Evolutionary conservation across 148 eudicot species (phyloP).

Genomic region (Rhododendron henanense): DNA sequence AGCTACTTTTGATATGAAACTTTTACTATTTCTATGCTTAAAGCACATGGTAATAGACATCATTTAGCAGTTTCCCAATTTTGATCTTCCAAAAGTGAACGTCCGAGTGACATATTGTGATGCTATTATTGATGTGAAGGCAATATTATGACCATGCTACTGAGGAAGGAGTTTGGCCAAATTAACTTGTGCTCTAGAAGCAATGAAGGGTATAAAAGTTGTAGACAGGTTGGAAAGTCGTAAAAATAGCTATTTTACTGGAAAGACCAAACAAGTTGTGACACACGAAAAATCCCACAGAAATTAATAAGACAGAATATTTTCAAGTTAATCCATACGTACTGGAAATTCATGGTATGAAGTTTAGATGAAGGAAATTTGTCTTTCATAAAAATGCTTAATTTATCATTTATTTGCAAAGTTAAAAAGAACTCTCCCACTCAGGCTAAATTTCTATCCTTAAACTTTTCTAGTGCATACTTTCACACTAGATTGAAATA

Average conservation of each 20-base stretch:
- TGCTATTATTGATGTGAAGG: neutral
- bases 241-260: neutral
- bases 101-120: neutral
- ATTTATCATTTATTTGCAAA: neutral
- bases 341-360: neutral
- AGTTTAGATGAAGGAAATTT: neutral
- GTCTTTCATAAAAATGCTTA: neutral
- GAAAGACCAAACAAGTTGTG: neutral
- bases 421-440: neutral
- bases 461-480: neutral
- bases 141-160: neutral
- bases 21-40: neutral
- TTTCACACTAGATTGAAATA: neutral
- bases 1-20: neutral
- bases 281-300: neutral
- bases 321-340: neutral
- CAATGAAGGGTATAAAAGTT: neutral
- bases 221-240: neutral
- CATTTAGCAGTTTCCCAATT: neutral
- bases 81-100: neutral
- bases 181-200: neutral
- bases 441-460: neutral
- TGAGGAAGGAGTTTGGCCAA: neutral
- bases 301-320: neutral
- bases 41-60: neutral